Evolutionary conservation across 2,329 filamentous ascomycete species (phyloP).

Genomic region (Metarhizium guizhouense): DNA sequence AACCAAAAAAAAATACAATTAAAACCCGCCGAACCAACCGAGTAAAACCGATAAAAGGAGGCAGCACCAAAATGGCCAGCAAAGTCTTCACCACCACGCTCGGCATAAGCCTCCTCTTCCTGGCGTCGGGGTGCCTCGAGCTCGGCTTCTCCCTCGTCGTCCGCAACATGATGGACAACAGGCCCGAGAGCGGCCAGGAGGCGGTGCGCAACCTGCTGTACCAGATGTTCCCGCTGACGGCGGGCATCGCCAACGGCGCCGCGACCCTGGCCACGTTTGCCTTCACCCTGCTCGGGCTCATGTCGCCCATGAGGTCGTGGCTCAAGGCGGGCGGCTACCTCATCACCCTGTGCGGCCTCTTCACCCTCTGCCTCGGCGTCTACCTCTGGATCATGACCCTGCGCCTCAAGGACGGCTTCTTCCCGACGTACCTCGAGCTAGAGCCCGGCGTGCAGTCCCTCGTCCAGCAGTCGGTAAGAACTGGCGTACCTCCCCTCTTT

Average conservation of each 20-base stretch:
- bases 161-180: conserved; percentile 33
- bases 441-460: conserved; percentile 51
- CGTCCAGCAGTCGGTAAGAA: conserved; percentile 58
- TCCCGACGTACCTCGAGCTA: conserved; percentile 51
- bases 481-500: background rate
- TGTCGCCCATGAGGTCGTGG: conserved; percentile 58
- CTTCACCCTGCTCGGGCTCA: conserved; percentile 61
- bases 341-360: conserved; percentile 50
- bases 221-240: conserved; percentile 47
- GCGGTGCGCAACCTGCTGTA: conserved; percentile 44
- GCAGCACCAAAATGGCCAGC: conserved; percentile 37
- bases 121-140: conserved; percentile 43
- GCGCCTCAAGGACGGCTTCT: conserved; percentile 54
- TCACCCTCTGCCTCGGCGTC: conserved; percentile 57
- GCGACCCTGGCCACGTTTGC: conserved; percentile 64
- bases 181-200: conserved; percentile 34
- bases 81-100: conserved; percentile 43
- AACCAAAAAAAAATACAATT: too few relatives aligned
- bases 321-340: conserved; percentile 62
- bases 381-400: conserved; percentile 68
- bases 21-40: too few relatives aligned
- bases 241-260: conserved; percentile 62
- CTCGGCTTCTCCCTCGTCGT: conserved; percentile 47
- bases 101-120: conserved; percentile 40
- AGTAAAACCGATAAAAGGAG: too few relatives aligned